Conservation (phyloP, 345 rosid genomes). For the Ceriops tagal region DNA sequence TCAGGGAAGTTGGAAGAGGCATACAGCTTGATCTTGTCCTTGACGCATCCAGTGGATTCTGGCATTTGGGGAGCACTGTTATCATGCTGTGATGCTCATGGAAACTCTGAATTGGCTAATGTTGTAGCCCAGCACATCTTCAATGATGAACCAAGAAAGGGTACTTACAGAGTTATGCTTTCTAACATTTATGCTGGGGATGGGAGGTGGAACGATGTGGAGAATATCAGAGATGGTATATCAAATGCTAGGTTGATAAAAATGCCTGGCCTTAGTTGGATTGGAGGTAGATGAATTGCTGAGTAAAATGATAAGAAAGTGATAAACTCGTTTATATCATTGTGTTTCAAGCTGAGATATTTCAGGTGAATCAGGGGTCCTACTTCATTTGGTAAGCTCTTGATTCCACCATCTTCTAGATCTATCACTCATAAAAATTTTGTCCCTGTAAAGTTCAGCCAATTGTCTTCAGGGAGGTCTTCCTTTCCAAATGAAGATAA, state of each 20-base stretch:
- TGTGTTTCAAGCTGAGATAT: conserved; percentile 37
- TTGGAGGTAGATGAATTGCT: conserved; percentile 23
- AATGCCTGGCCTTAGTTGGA: conserved; percentile 62
- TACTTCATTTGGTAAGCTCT: conserved; percentile 33
- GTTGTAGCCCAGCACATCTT: conserved; percentile 52
- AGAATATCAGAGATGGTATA: conserved; percentile 47
- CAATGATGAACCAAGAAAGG: conserved; percentile 46
- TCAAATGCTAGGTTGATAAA: conserved; percentile 34
- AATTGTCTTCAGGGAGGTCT: conserved; percentile 26
- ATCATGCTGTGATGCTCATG: conserved; percentile 68
- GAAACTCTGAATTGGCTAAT: conserved; percentile 59
- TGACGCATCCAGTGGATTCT: conserved; percentile 61
- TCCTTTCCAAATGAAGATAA: conserved; percentile 27
- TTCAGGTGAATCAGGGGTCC: conserved; percentile 35
- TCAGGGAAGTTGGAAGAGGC: conserved; percentile 72
- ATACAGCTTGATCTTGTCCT: conserved; percentile 48
- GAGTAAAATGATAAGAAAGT: background rate
- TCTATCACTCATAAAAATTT: conserved; percentile 30
- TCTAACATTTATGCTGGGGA: conserved; percentile 66
- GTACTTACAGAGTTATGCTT: conserved; percentile 69
- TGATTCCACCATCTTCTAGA: conserved; percentile 29
- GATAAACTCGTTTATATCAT: conserved; percentile 22
- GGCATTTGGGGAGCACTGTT: conserved; percentile 78
- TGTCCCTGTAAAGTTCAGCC: conserved; percentile 31
- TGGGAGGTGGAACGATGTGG: conserved; percentile 72